A percentile compares a stretch with the other conserved stretches of the same genome.
These are phyloP conservation scores for Pichia cephalocereana DNA, from an alignment of 805 yeast species.

Conservation along the genomic window DNA sequence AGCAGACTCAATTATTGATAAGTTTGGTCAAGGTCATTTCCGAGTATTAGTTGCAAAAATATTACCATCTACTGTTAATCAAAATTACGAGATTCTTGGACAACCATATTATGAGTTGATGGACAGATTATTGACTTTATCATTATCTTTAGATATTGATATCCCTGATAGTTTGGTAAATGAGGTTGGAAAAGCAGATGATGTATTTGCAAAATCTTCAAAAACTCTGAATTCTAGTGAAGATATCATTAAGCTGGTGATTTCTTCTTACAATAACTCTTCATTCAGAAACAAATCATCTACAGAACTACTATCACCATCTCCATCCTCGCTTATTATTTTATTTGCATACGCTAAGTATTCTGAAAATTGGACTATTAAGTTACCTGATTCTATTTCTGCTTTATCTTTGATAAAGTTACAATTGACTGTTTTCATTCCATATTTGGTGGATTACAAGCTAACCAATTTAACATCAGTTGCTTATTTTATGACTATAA, in stretches of 20 bases:
- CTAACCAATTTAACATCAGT: conserved; percentile 13
- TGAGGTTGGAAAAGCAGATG: conserved; percentile 29
- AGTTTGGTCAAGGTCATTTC: background rate
- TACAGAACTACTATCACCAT: conserved; percentile 8
- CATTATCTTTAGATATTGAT: conserved; percentile 60
- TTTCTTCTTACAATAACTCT: conserved; percentile 33
- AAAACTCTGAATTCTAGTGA: conserved; percentile 24
- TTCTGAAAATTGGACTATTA: conserved; percentile 7
- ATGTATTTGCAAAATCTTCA: conserved; percentile 28
- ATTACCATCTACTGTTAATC: background rate
- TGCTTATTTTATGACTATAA: conserved; percentile 13
- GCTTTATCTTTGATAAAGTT: conserved; percentile 28
- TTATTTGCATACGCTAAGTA: conserved; percentile 18
- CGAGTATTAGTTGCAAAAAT: background rate
- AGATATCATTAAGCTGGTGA: conserved; percentile 32
- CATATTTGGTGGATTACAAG: conserved; percentile 23
- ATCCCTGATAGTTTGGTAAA: conserved; percentile 32
- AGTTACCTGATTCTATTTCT: conserved; percentile 5
- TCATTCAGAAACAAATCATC: conserved; percentile 10
- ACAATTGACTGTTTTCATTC: conserved; percentile 34
- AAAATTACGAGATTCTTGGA: background rate
- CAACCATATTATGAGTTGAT: conserved; percentile 13
- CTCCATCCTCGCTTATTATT: conserved; percentile 4
- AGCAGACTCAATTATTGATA: conserved; percentile 36
- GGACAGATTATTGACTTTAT: conserved; percentile 30